phyloP scores from a whole-genome alignment of 2,329 filamentous ascomycete species.

The Claviceps sorghi region DNA sequence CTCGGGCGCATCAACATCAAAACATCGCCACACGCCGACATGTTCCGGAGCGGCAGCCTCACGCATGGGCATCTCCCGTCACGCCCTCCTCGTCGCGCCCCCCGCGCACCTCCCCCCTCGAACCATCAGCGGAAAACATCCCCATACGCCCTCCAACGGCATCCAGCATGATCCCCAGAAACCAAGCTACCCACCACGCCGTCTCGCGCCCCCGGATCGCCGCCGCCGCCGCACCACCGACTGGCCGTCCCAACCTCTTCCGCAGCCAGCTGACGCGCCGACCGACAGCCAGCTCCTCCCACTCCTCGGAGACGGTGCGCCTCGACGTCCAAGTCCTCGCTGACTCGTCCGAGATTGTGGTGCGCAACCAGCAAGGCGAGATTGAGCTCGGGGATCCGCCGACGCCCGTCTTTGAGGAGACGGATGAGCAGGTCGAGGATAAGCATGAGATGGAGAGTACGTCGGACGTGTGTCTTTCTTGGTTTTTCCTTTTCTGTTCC shows the following conservation, averaged over 20 bases:
- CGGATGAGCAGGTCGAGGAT: slow-evolving; percentile 43
- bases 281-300: slow-evolving; percentile 29
- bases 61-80: too few relatives aligned
- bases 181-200: background rate
- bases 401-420: slow-evolving; percentile 36
- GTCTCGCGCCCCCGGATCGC: slow-evolving; percentile 1
- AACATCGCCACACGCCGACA: too few relatives aligned
- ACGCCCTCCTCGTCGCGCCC: too few relatives aligned
- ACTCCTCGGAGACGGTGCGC: slow-evolving; percentile 31
- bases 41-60: too few relatives aligned
- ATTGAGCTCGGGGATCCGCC: slow-evolving; percentile 45
- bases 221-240: slow-evolving; percentile 1
- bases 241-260: slow-evolving; percentile 34
- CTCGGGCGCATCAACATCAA: too few relatives aligned
- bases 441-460: slow-evolving; percentile 41
- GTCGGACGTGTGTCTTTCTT: slow-evolving; percentile 11
- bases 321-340: slow-evolving; percentile 32
- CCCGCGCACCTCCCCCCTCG: too few relatives aligned
- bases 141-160: background rate
- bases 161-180: slow-evolving; percentile 3
- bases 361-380: slow-evolving; percentile 48
- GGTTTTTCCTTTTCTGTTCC: background rate
- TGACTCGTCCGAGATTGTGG: slow-evolving; percentile 42
- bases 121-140: too few relatives aligned
- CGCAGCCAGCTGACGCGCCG: slow-evolving; percentile 43